Percentiles rank a stretch among this genome's conserved stretches.
These are phyloP conservation scores for Acrodontium crateriforme DNA, from an alignment of 2,329 filamentous ascomycete species.

Conservation along the genomic window DNA sequence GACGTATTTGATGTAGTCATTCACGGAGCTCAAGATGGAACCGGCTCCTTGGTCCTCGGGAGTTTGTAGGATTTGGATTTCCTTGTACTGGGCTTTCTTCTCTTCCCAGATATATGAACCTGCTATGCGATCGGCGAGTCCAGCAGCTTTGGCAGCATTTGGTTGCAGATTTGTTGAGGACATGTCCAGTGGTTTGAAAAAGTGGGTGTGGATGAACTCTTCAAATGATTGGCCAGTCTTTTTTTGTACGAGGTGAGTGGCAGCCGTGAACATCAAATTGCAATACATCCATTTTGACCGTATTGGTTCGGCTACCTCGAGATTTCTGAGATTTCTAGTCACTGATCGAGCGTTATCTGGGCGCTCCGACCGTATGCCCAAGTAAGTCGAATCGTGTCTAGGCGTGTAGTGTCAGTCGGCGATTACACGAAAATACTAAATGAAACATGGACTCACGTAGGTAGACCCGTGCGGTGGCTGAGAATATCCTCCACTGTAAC, in stretches of 20 bases:
- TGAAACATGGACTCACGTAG: slow-evolving; percentile 12
- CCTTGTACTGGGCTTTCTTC: slow-evolving; percentile 11
- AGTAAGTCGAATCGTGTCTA: slow-evolving; percentile 23
- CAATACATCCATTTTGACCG: slow-evolving; percentile 35
- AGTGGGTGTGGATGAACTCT: slow-evolving; percentile 26
- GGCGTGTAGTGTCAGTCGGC: neutral
- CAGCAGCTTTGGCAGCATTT: slow-evolving; percentile 8
- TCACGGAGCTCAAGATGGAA: slow-evolving; percentile 23
- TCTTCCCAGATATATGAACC: slow-evolving; percentile 30
- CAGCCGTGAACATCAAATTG: slow-evolving; percentile 37
- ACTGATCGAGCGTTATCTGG: slow-evolving; percentile 23
- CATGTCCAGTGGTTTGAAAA: slow-evolving; percentile 38
- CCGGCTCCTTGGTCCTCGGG: slow-evolving; percentile 30
- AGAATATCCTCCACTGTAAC: slow-evolving; percentile 42
- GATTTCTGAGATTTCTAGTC: slow-evolving; percentile 31
- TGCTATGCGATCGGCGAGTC: slow-evolving; percentile 23
- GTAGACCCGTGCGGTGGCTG: slow-evolving; percentile 39
- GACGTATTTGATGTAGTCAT: slow-evolving; percentile 21
- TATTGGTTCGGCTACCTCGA: slow-evolving; percentile 32
- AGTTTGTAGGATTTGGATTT: slow-evolving; percentile 16
- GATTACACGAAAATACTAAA: too few relatives aligned
- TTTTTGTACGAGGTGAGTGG: slow-evolving; percentile 34
- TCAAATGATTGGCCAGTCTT: slow-evolving; percentile 27
- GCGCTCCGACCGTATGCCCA: slow-evolving; percentile 18
- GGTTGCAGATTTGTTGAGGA: slow-evolving; percentile 26